Evolutionary conservation across 306 rosid genomes (phyloP).

Genomic region (Medicago lupulina): DNA sequence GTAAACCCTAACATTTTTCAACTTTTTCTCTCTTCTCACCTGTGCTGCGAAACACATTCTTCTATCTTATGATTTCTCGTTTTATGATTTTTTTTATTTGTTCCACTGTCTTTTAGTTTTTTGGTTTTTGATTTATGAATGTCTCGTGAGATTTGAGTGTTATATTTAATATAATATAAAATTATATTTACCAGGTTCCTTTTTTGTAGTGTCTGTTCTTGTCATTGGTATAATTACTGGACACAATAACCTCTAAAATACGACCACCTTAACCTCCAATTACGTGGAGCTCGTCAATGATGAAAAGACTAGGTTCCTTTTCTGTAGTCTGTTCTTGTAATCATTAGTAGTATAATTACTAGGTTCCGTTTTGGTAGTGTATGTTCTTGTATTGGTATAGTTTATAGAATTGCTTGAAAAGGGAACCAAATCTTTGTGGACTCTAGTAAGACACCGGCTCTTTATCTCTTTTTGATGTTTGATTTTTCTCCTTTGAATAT

Average conservation of each 20-base stretch:
- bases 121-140: too few relatives aligned
- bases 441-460: not conserved
- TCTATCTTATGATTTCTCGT: too few relatives aligned
- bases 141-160: too few relatives aligned
- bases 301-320: slow-evolving; percentile 52
- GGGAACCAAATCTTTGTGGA: slow-evolving; percentile 1
- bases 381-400: not conserved
- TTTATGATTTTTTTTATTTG: too few relatives aligned
- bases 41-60: too few relatives aligned
- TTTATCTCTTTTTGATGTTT: not conserved
- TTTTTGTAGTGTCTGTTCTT: not conserved
- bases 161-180: too few relatives aligned
- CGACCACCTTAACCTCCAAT: slow-evolving; percentile 96
- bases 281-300: slow-evolving; percentile 87
- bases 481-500: slow-evolving; percentile 11
- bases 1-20: too few relatives aligned
- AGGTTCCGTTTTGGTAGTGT: slow-evolving; percentile 17
- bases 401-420: not conserved
- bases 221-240: slow-evolving; percentile 41
- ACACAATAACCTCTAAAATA: slow-evolving; percentile 77
- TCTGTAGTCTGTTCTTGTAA: not conserved
- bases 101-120: too few relatives aligned
- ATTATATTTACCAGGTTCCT: too few relatives aligned
- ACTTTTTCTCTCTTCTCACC: too few relatives aligned
- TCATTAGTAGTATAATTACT: slow-evolving; percentile 28